Percentiles rank a stretch among this genome's conserved stretches.
Conservation (phyloP, 345 rosid species). For the Dimocarpus longan region DNA sequence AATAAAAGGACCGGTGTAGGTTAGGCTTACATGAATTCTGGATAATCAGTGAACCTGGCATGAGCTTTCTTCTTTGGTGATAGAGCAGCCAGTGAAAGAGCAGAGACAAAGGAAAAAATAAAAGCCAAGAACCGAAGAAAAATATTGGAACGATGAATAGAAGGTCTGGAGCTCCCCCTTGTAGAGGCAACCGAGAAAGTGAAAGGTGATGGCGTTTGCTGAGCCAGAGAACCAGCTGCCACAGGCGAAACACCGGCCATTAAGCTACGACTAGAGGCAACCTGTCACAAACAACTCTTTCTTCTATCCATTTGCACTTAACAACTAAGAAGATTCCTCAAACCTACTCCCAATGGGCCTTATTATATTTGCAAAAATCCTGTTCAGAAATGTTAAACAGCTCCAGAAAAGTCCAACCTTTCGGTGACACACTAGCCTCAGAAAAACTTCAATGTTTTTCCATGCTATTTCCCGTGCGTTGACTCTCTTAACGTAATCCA, state of each 20-base stretch:
- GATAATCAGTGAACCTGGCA: constrained; percentile 49
- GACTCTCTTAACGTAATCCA: not conserved
- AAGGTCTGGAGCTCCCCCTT: constrained; percentile 43
- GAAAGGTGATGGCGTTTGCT: constrained; percentile 60
- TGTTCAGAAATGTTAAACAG: not conserved
- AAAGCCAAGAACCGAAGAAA: constrained; percentile 54
- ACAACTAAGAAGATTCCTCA: constrained; percentile 23
- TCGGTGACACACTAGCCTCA: not conserved
- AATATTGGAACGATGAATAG: constrained; percentile 35
- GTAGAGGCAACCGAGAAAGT: constrained; percentile 49
- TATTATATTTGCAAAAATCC: not conserved
- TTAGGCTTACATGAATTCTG: constrained; percentile 57
- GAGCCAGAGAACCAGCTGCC: constrained; percentile 31
- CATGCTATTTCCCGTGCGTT: not conserved
- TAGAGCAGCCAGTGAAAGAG: constrained; percentile 54
- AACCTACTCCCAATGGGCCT: constrained; percentile 3
- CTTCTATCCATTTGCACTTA: constrained; percentile 27
- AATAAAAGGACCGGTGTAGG: not conserved
- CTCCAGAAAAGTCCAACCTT: not conserved
- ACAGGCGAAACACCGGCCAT: constrained; percentile 48
- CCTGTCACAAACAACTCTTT: constrained; percentile 33
- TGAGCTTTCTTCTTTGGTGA: constrained; percentile 33
- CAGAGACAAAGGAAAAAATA: constrained; percentile 62
- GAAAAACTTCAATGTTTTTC: not conserved
- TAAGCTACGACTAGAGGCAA: constrained; percentile 22